A percentile compares a stretch with the other conserved stretches of the same genome.
Evolutionary conservation across 805 yeast species (phyloP).

Genomic region (Priceomyces carsonii): DNA sequence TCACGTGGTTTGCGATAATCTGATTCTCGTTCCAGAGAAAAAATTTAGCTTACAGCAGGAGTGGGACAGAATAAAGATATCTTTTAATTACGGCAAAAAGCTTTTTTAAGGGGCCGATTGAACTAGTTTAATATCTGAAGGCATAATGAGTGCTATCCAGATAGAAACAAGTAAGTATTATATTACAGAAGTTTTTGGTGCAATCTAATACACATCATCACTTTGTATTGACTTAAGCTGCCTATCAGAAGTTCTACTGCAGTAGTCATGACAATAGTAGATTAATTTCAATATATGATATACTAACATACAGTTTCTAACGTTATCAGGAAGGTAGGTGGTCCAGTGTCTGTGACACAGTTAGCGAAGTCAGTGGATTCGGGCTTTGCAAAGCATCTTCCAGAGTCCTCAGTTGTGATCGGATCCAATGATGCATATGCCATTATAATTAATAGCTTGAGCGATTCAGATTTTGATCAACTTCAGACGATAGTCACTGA

Average conservation of each 20-base stretch:
- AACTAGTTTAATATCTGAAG: too few relatives aligned
- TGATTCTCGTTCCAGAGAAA: too few relatives aligned
- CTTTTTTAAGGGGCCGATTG: too few relatives aligned
- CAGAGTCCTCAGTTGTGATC: slow-evolving; percentile 29
- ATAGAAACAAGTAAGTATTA: slow-evolving; percentile 4
- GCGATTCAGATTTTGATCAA: slow-evolving; percentile 13
- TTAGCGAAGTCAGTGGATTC: slow-evolving; percentile 46
- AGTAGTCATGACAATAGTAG: too few relatives aligned
- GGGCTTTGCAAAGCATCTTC: slow-evolving; percentile 24
- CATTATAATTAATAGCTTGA: slow-evolving; percentile 34
- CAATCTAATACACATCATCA: too few relatives aligned
- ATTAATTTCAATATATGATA: neutral
- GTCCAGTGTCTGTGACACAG: slow-evolving; percentile 45
- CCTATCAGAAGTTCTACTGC: too few relatives aligned
- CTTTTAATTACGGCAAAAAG: too few relatives aligned
- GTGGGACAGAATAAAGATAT: too few relatives aligned
- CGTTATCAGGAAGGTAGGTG: slow-evolving; percentile 26
- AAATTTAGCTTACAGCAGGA: too few relatives aligned
- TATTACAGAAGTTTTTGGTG: neutral
- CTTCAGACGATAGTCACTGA: slow-evolving; percentile 51
- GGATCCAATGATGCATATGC: slow-evolving; percentile 57
- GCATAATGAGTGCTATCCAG: slow-evolving; percentile 4
- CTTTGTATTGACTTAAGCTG: too few relatives aligned
- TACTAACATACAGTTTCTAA: slow-evolving; percentile 27
- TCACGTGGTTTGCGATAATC: slow-evolving; percentile 2